Evolutionary conservation across 2,329 filamentous ascomycete species (phyloP), one percentile per base, ranked within the genome.

Genomic region (Elsinoe perseae): DNA sequence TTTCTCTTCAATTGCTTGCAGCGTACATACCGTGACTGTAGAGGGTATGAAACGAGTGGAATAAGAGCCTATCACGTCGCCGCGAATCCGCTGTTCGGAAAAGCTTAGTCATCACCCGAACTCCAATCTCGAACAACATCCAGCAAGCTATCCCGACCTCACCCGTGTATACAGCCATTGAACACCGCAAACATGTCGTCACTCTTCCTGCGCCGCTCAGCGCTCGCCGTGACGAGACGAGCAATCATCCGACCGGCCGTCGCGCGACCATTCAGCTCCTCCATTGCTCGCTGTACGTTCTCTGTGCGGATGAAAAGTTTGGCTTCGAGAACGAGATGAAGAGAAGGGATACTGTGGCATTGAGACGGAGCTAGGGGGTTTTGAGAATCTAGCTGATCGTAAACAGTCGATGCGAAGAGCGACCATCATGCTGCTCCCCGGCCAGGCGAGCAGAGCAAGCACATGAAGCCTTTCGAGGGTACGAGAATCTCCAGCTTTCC

Each of bases 141-240:
- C 25, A 38, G 10, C 48, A 38, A 52, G 28, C 28, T 28, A 28
- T 52, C 48, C 48, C 48, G 48, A 52, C 30, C 30, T 52, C 30
- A 52, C 48, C 48, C 48, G 48, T 52, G 48, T 7, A 52, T 52
- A 36, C 44, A 56, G 40, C 50, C 21, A 56, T 48, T 56, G 28
- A 55, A 28, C 58, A 58, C 59, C 44, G 14, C 60, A 58, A 61
- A 59, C 63, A 69, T 69, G 68, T 69, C 53, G 53, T 34, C 53
- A 28, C 53, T 56, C 16, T 72, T 78, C 65, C 70, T 78, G 68
- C 74, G 76, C 64, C 75, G 76, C 68, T 76, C 75, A 61, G 75
- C 72, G 59, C 68, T 77, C 58, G 71, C 73, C 64, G 71, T 76
- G 61, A 70, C 70, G 59, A 70, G 73, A 69, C 74, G 73, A 64